Conservation (phyloP, 495 filamentous ascomycete genomes). For the Lindgomyces ingoldianus region DNA sequence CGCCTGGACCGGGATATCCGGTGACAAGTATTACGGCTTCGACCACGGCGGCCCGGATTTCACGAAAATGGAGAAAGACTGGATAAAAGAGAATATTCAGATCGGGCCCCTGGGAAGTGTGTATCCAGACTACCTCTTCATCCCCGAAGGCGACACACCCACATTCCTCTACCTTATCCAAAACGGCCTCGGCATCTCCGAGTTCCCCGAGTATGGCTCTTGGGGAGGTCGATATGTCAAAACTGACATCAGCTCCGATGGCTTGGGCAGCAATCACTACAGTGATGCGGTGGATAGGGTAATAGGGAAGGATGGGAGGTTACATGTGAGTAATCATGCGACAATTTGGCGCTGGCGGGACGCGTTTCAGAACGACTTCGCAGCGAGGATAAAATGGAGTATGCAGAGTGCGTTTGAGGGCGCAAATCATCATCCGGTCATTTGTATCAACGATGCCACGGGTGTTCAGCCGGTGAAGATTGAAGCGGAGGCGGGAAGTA, state of each 20-base stretch:
- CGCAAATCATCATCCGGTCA: constrained; percentile 50
- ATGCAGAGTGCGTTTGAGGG: constrained; percentile 37
- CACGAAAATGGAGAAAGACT: constrained; percentile 46
- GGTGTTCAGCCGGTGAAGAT: constrained; percentile 43
- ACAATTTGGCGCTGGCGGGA: constrained; percentile 56
- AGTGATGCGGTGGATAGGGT: constrained; percentile 49
- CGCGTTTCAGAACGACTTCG: constrained; percentile 55
- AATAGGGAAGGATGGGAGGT: constrained; percentile 45
- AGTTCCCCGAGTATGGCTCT: constrained; percentile 50
- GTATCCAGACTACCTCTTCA: constrained; percentile 50
- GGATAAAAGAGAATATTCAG: constrained; percentile 53
- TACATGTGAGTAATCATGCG: constrained; percentile 49
- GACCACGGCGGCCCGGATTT: constrained; percentile 52
- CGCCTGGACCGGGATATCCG: constrained; percentile 52
- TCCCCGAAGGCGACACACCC: constrained; percentile 53
- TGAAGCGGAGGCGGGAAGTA: constrained; percentile 43
- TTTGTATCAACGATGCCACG: constrained; percentile 46
- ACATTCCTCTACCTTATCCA: constrained; percentile 53
- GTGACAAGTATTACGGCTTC: constrained; percentile 50
- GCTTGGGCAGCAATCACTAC: constrained; percentile 42
- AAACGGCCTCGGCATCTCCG: constrained; percentile 51
- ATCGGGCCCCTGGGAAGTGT: constrained; percentile 47
- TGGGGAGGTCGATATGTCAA: constrained; percentile 53
- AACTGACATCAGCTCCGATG: constrained; percentile 34
- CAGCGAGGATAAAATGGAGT: constrained; percentile 54